phyloP scores from a whole-genome alignment of 2,329 filamentous ascomycete species.

The Passalora sequoiae region DNA sequence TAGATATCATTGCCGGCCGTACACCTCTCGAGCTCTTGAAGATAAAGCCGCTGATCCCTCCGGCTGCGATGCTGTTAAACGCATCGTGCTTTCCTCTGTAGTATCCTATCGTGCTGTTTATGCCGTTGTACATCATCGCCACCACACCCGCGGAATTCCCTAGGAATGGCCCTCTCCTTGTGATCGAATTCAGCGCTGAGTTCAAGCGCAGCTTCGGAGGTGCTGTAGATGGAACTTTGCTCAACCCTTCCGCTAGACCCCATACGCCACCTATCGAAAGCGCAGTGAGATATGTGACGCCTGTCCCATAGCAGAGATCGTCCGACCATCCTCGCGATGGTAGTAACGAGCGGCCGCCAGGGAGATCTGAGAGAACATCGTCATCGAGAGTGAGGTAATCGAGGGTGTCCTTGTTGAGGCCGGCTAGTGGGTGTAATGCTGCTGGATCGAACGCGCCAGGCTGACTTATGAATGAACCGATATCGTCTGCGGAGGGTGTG shows the following conservation, averaged over 20 bases:
- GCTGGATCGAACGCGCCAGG: slow-evolving; percentile 78
- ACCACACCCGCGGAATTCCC: slow-evolving; percentile 95
- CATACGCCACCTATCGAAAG: slow-evolving; percentile 81
- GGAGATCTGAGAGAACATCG: slow-evolving; percentile 76
- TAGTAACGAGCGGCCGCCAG: slow-evolving; percentile 78
- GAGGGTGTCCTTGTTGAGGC: slow-evolving; percentile 84
- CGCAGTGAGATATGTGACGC: slow-evolving; percentile 86
- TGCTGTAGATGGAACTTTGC: slow-evolving; percentile 62
- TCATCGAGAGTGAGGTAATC: slow-evolving; percentile 96
- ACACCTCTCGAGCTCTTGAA: slow-evolving; percentile 94
- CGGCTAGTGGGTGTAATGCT: slow-evolving; percentile 85
- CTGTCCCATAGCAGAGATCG: slow-evolving; percentile 95
- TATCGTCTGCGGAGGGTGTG: slow-evolving; percentile 63
- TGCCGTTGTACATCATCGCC: slow-evolving; percentile 90
- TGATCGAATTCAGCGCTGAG: slow-evolving; percentile 90
- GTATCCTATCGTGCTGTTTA: slow-evolving; percentile 79
- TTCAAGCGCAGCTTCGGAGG: slow-evolving; percentile 91
- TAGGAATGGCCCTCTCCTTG: slow-evolving; percentile 84
- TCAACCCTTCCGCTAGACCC: slow-evolving; percentile 86
- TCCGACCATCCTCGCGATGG: slow-evolving; percentile 97
- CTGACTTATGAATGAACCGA: slow-evolving; percentile 76
- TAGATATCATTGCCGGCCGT: slow-evolving; percentile 90
- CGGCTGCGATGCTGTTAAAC: slow-evolving; percentile 80
- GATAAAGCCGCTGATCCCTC: slow-evolving; percentile 81
- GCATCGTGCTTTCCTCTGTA: slow-evolving; percentile 81